Evolutionary conservation across 805 yeast genomes (phyloP), one percentile per base, ranked within the genome.

Genomic region (Metahyphopichia silvanorum): DNA sequence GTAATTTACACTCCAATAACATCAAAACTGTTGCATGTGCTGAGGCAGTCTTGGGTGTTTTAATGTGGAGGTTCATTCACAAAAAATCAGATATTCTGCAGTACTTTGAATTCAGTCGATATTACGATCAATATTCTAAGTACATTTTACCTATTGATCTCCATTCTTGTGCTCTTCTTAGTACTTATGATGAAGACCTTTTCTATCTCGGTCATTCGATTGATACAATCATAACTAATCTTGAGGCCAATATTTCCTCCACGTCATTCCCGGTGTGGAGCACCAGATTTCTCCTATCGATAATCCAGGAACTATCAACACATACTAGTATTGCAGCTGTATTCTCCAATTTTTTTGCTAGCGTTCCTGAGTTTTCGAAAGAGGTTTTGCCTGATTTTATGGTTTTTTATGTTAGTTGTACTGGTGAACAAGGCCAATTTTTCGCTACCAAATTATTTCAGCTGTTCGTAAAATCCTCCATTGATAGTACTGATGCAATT

Each of bases 21-120:
- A n/a, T 44, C 2, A 43, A 46, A 8, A 53, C 42, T 17, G 37
- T 41, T 4, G 51, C 52, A 4, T 47, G 61, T 31, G 53, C 69
- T 26, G 76, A 74, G 24, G 39, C 64, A 4, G 46, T 69, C 5
- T 25, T 69, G 6, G 76, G 77, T 1, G 63, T 55, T 7, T 45
- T 71, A 12, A 38, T 69, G 1, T 42, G 53, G 35, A 56, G 52
- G 18, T 53, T 47, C 33, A 38, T 44, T n/a, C 27, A 33, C 22
- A 46, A 31, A 9, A 38, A 20, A 7, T 33, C 12, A 11, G 55
- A 50, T 17, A 36, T 54, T 1, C 24, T 21, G 10, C 49, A 50
- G 21, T 46, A 40, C 33, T 14, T 63, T 3, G 44, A 57, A 6
- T 53, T 55, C 33, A 44, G 47, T 5, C 19, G 16, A 1, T 24